A percentile compares a stretch with the other conserved stretches of the same genome.
Conservation (phyloP, 257 asterid species). For the Galeopsis tetrahit region DNA sequence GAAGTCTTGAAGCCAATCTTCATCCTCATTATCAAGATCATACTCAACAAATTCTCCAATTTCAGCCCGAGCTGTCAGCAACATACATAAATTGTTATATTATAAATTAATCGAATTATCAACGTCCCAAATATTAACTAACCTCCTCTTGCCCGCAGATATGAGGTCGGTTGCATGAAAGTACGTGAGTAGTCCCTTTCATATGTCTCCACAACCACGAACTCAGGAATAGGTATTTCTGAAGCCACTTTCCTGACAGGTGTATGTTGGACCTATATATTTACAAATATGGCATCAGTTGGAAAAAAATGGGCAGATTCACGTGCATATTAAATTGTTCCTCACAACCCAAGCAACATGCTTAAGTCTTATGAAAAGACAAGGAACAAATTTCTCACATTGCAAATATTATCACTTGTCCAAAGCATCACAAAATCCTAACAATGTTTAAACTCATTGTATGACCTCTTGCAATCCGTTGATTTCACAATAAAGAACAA, state of each 20-base stretch:
- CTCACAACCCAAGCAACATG: constrained; percentile 20
- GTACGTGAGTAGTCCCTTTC: constrained; percentile 96
- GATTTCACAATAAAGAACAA: constrained; percentile 7
- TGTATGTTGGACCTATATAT: constrained; percentile 64
- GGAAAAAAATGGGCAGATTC: constrained; percentile 2
- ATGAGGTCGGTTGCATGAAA: constrained; percentile 83
- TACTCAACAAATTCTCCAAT: constrained; percentile 98
- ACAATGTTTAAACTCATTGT: neutral
- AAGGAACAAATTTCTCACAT: constrained; percentile 15
- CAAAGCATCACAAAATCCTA: neutral
- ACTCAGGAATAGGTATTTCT: constrained; percentile 98
- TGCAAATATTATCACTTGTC: constrained; percentile 1
- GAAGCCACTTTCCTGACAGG: constrained; percentile 71
- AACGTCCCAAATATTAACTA: constrained; percentile 34
- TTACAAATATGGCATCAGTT: constrained; percentile 26
- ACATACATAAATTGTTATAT: constrained; percentile 28
- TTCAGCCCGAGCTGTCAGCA: constrained; percentile 86
- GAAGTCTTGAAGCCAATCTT: constrained; percentile 93
- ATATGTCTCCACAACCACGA: constrained; percentile 87
- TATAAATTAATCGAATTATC: constrained; percentile 21
- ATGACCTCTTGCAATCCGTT: neutral
- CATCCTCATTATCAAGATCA: constrained; percentile 99
- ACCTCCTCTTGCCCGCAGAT: constrained; percentile 98
- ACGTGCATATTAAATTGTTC: constrained; percentile 19
- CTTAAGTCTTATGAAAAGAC: neutral